Evolutionary conservation across 1,284 basidiomycete genomes (phyloP), one percentile per base, ranked within the genome.

Genomic region (Cryptococcus sp.): DNA sequence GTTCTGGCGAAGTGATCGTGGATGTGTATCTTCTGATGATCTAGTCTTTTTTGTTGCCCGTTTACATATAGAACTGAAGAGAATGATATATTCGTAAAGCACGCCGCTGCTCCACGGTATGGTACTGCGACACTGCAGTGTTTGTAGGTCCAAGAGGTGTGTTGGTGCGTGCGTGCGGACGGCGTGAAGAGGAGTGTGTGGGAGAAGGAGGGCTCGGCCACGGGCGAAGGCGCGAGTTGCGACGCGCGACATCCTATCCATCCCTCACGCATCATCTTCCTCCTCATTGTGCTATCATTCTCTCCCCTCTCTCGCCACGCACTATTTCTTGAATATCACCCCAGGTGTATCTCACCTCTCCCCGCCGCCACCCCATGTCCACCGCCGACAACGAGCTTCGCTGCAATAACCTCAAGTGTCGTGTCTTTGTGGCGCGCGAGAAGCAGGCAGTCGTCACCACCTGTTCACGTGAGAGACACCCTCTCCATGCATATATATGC

Each of bases 371-470:
- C 46, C 21, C 5, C 4, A 46, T 46, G 46, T 46, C 46, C n/a
- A 46, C 46, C 12, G 23, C 46, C 46, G 33, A 46, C 33, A 46
- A 46, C 33, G 46, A 28, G 33, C 46, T 46, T 11, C 54, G 57
- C 12, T 70, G 68, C 55, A 70, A 70, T 52, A 62, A 64, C 40
- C 59, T 68, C 28, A 60, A 60, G 40, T 70, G 68, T 51, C 38
- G 68, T 28, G 52, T 40, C 13, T 45, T 51, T 40, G 39, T 69
- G 12, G 59, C 46, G 7, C 35, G 43, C 18, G 57, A 67, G 50
- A 66, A 61, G 12, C 61, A 60, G 52, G 68, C 65, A 3, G 65
- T 70, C 46, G 65, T 71, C 20, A 63, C 66, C 20, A 63, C 62
- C 45, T 71, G 68, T 52, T 62, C 61, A 43, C 61, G 63, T 70